phyloP scores from a whole-genome alignment of 1,284 basidiomycete genomes.

The Moniliophthora roreri region DNA sequence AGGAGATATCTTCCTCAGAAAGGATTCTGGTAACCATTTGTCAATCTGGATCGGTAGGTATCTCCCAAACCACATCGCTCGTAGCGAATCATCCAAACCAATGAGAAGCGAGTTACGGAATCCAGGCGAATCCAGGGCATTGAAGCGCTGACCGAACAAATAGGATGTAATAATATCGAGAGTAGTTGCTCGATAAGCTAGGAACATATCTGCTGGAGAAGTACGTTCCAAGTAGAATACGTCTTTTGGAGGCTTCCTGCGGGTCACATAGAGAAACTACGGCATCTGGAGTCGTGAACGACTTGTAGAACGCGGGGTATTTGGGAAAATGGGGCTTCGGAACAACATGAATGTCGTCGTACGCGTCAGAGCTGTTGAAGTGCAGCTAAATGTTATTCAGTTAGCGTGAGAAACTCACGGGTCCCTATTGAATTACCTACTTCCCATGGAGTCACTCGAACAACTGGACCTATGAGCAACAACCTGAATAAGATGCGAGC shows the following conservation, averaged over 20 bases:
- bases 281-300: background rate
- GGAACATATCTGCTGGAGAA: slow-evolving; percentile 7
- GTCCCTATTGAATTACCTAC: background rate
- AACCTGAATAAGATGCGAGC: background rate
- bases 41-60: slow-evolving; percentile 16
- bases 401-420: background rate
- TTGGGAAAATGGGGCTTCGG: background rate
- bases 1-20: background rate
- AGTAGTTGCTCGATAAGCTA: slow-evolving; percentile 14
- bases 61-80: slow-evolving; percentile 15
- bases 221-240: background rate
- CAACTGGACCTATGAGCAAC: background rate
- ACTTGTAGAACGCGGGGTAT: background rate
- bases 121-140: slow-evolving; percentile 18
- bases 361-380: background rate
- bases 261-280: background rate
- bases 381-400: background rate
- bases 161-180: slow-evolving; percentile 27
- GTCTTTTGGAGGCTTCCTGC: background rate
- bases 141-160: slow-evolving; percentile 22
- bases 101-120: slow-evolving; percentile 23
- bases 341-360: background rate
- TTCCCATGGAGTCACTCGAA: background rate
- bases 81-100: slow-evolving; percentile 15
- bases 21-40: background rate